Evolutionary conservation across 306 rosid species (phyloP), one percentile per base, ranked within the genome.

Genomic region (Senna siamea): DNA sequence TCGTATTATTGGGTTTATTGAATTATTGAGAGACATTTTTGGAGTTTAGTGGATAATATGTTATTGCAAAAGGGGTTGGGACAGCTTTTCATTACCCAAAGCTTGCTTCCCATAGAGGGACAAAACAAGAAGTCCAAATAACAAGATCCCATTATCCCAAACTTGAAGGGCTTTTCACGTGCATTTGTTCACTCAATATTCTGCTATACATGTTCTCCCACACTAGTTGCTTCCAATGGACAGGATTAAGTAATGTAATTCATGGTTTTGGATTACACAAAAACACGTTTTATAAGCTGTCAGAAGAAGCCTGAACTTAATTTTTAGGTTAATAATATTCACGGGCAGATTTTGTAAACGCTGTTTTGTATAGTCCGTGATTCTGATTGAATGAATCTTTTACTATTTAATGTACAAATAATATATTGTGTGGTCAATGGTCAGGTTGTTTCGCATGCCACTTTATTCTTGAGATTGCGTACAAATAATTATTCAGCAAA

Each of bases 151-250:
- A 34, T 32, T 40, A 59, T 69, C 38, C 15, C 70, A 69, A 23
- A 69, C 53, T 38, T 61, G 12, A 55, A 55, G 55, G 56, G 43
- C 13, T 48, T 60, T 77, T 19, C 70, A 77, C 46, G 65, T 50
- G 70, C 56, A 37, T 38, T 22, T 7, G 5, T 26, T 35, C 30
- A 8, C 41, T 76, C 30, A 18, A 40, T 23, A 10, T 44, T 37
- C 51, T 30, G 11, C 44, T 17, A 14, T 10, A 3, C 10, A 40
- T 40, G 64, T 55, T 41, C 40, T 55, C 20, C 19, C 26, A 40
- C 52, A 55, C 52, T 13, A 8, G 5, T 58, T 58, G 43, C 15
- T 58, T 59, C 66, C 66, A 8, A 43, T 10, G 7, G n/a, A 35
- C 47, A 60, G 0, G 6, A 35, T 35, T 60, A 5, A 41, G 18